Base-by-base conservation (phyloP, 2,329 filamentous ascomycete genomes). In the Hypoxylon sp. region DNA sequence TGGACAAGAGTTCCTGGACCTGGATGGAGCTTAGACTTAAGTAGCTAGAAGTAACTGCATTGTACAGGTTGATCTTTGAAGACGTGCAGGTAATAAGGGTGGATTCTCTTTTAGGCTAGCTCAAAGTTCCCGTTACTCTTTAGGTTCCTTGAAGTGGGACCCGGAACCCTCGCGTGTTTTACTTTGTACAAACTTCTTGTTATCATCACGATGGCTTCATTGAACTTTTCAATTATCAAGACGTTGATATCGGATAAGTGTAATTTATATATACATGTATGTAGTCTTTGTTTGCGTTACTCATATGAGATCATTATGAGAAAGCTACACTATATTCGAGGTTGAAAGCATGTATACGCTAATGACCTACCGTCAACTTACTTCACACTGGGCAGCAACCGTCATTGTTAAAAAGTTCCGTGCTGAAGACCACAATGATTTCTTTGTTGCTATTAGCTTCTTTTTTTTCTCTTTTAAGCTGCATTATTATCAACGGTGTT, bases 1-100 rank as follows among this genome's bases (percentile, higher is more conserved):
- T 72, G 68, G 69, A 70, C 65, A 67, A 74, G 70, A 70, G 74
- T 76, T 74, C 74, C 75, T 74, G 70, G 73, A 73, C 75, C 73
- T 73, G 70, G 68, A 76, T 70, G 73, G 68, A 63, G 71, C 71
- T 69, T 67, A 63, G 64, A 66, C 53, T 47, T 53, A 71, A 66
- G 75, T 76, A 75, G 62, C 70, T 56, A 52, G 52, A 73, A 37
- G 74, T 77, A 77, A 55, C 70, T 52, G 51, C 22, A 56, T 47
- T 58, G 71, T 75, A 75, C 50, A 63, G 50, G 64, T 53, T 57
- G 54, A 42, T 26, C 58, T 26, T 29, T 37, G 50, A 61, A 65
- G 68, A 69, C 59, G 39, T 71, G 68, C 68, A 71, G 46, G 59
- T 67, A 68, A 64, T 63, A 64, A 42, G 65, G 58, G 59, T 51